Evolutionary conservation across 805 yeast genomes (phyloP).

Genomic region (Starmerella stigmatis): DNA sequence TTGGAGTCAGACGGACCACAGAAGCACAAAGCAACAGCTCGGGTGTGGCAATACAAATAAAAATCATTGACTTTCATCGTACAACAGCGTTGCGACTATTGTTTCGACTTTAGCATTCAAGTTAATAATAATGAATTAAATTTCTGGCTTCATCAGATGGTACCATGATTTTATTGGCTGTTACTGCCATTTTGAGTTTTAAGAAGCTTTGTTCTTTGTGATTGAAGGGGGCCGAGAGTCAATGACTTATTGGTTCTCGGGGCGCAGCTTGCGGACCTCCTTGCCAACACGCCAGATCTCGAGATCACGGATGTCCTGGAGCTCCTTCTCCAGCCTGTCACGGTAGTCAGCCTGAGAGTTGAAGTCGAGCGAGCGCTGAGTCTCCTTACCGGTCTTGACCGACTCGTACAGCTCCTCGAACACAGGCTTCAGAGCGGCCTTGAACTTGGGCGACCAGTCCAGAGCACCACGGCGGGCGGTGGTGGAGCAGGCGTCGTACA

Average conservation of each 20-base stretch:
- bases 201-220: not conserved
- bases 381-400: conserved; percentile 92
- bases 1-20: too few relatives aligned
- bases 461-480: conserved; percentile 99
- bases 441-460: conserved; percentile 99
- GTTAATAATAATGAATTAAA: too few relatives aligned
- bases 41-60: too few relatives aligned
- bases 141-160: too few relatives aligned
- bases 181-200: too few relatives aligned
- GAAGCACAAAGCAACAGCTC: too few relatives aligned
- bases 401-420: conserved; percentile 92
- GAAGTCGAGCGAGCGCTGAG: conserved; percentile 95
- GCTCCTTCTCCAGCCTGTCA: conserved; percentile 87
- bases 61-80: too few relatives aligned
- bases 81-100: too few relatives aligned
- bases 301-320: conserved; percentile 86
- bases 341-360: conserved; percentile 98
- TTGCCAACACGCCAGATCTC: conserved; percentile 99
- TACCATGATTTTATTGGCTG: too few relatives aligned
- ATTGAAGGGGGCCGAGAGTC: too few relatives aligned
- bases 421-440: conserved; percentile 97
- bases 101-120: too few relatives aligned
- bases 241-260: conserved; percentile 76
- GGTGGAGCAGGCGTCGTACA: conserved; percentile 99
- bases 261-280: conserved; percentile 99